Evolutionary conservation across 495 filamentous ascomycete species (phyloP).

Genomic region (Apodospora peruviana): DNA sequence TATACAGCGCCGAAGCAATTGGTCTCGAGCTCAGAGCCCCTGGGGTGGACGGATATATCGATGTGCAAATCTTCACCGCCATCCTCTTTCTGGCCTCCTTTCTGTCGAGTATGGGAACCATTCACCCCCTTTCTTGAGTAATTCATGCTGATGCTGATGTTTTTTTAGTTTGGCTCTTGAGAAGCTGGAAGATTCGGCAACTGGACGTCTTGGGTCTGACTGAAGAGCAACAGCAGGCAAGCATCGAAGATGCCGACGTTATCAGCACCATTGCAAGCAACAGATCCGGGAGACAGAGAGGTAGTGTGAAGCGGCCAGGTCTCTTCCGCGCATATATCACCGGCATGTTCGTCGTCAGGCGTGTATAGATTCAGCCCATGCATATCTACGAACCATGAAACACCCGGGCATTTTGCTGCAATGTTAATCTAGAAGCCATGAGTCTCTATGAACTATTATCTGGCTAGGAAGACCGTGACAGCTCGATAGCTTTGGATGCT

Average conservation of each 20-base stretch:
- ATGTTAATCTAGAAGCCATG: too few species aligned
- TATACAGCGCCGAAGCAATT: conserved; percentile 57
- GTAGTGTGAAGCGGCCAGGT: conserved; percentile 8
- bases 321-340: conserved; percentile 5
- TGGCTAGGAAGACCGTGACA: conserved; percentile 44
- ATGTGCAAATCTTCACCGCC: conserved; percentile 37
- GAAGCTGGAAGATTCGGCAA: conserved; percentile 41
- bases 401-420: too few species aligned
- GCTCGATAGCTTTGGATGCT: conserved; percentile 64
- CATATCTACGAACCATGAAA: too few species aligned
- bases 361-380: conserved; percentile 10
- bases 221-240: conserved; percentile 23
- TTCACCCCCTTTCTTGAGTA: neutral
- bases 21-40: conserved; percentile 57
- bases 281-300: conserved; percentile 1
- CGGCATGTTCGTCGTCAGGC: conserved; percentile 11
- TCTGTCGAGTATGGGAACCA: conserved; percentile 25
- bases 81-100: conserved; percentile 34
- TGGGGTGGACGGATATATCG: conserved; percentile 31
- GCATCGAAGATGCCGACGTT: conserved; percentile 14
- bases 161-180: conserved; percentile 30
- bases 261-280: neutral
- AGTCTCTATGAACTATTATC: too few species aligned
- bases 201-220: conserved; percentile 23
- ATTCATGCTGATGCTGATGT: conserved; percentile 2